phyloP scores from a whole-genome alignment of 495 filamentous ascomycete species.

The Viridothelium virens region DNA sequence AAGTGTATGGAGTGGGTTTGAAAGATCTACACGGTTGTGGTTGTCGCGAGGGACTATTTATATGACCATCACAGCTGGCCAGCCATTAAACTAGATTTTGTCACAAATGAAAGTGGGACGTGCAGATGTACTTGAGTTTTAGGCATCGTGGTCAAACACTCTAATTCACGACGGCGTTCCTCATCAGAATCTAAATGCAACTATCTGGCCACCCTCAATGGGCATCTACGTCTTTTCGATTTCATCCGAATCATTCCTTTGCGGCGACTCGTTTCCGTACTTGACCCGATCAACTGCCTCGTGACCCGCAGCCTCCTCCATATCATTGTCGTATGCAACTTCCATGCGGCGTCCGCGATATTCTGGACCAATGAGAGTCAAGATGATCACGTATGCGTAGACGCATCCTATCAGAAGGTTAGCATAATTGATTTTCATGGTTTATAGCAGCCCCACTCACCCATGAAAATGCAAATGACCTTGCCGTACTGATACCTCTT shows the following conservation, averaged over 20 bases:
- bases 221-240: conserved; percentile 17
- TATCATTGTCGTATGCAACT: conserved; percentile 57
- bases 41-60: no score
- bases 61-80: no score
- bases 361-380: conserved; percentile 74
- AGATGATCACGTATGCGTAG: conserved; percentile 69
- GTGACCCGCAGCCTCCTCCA: conserved; percentile 46
- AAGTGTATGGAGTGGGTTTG: no score
- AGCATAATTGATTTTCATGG: neutral
- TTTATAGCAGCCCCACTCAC: neutral
- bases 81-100: no score
- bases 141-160: no score
- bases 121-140: no score
- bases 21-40: no score
- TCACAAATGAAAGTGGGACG: no score
- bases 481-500: conserved; percentile 73
- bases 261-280: neutral
- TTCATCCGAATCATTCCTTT: conserved; percentile 17
- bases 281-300: conserved; percentile 24
- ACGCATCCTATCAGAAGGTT: conserved; percentile 51
- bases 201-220: no score
- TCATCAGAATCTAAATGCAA: no score
- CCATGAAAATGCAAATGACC: conserved; percentile 74
- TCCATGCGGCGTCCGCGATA: conserved; percentile 58
- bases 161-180: no score